Evolutionary conservation across 768 basidiomycete species (phyloP).

Genomic region (Pleurotus sapidus): DNA sequence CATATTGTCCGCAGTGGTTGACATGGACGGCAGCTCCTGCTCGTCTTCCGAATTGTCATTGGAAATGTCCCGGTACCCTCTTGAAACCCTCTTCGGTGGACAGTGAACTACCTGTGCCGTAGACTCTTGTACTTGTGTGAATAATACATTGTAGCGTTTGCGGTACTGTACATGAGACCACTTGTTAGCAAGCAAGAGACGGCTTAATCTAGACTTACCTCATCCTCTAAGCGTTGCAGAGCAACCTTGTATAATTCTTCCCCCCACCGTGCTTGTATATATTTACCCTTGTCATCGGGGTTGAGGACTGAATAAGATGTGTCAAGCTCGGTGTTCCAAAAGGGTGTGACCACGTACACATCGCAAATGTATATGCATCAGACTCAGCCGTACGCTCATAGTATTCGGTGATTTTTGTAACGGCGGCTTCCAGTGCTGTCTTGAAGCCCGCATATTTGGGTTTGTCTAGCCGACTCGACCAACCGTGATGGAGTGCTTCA

Average conservation of each 20-base stretch:
- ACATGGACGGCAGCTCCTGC: background rate
- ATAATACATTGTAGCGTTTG: background rate
- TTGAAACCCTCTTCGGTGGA: too few species aligned
- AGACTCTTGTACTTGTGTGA: background rate
- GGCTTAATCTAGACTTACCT: background rate
- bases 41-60: background rate
- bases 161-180: background rate
- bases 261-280: conserved; percentile 8
- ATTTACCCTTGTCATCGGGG: conserved; percentile 2
- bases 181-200: background rate
- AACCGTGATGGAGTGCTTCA: conserved; percentile 18
- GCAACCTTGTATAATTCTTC: background rate
- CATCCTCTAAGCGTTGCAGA: background rate
- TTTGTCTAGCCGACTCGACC: conserved; percentile 14
- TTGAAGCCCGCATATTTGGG: conserved; percentile 14
- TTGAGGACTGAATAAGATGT: conserved; percentile 1
- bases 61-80: background rate
- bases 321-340: background rate
- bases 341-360: conserved; percentile 13
- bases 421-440: conserved; percentile 15
- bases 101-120: background rate
- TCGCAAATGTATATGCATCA: conserved; percentile 22
- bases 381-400: conserved; percentile 23
- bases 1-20: background rate
- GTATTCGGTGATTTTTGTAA: conserved; percentile 20